phyloP scores from a whole-genome alignment of 2,329 filamentous ascomycete genomes.

The Dactylonectria estremocensis region DNA sequence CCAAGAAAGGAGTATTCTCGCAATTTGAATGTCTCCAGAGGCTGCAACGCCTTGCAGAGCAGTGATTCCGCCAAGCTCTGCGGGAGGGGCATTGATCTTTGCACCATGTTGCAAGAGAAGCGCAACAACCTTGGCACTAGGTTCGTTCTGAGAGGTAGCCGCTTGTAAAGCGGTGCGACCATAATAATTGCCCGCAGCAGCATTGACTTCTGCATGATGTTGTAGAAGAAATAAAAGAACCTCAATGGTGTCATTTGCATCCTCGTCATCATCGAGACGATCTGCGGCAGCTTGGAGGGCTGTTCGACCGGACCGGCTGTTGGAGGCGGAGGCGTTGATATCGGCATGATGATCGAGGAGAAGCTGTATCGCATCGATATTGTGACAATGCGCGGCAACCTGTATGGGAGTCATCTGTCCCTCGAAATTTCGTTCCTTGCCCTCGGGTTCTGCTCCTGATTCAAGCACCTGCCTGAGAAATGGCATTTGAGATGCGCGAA shows the following conservation, averaged over 20 bases:
- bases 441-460: neutral
- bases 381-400: neutral
- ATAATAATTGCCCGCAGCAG: neutral
- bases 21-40: constrained; percentile 21
- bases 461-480: neutral
- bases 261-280: too few species aligned
- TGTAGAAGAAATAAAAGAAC: neutral
- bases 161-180: constrained; percentile 22
- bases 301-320: neutral
- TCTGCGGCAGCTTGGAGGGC: neutral
- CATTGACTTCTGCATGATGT: constrained; percentile 15
- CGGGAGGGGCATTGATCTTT: constrained; percentile 12
- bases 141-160: neutral
- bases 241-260: neutral
- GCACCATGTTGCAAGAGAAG: constrained; percentile 11
- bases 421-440: too few species aligned
- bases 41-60: constrained; percentile 25
- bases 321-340: neutral
- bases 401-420: constrained; percentile 2
- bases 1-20: neutral
- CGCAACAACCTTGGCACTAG: neutral
- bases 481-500: neutral
- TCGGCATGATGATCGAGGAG: neutral
- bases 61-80: constrained; percentile 7
- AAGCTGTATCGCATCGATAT: neutral